phyloP scores from a whole-genome alignment of 1,284 basidiomycete species.

The Cryptococcus sp. region DNA sequence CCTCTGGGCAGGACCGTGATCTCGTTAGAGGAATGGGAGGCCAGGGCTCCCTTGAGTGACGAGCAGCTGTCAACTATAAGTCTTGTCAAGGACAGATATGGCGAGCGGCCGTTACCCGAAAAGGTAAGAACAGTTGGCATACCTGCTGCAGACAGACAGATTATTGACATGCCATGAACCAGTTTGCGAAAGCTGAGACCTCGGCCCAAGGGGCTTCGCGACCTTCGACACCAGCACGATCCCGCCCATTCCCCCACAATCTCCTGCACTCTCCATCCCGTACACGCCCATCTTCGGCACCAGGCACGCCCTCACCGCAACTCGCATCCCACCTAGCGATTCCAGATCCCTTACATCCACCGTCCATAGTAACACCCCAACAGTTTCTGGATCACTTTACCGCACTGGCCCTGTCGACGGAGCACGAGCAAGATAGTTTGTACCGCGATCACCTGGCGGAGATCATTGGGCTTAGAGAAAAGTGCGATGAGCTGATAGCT shows the following conservation, averaged over 20 bases:
- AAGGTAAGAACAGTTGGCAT: constrained; percentile 61
- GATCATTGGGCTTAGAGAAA: constrained; percentile 70
- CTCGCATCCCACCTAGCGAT: constrained; percentile 45
- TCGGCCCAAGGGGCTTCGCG: constrained; percentile 29
- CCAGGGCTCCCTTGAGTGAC: constrained; percentile 72
- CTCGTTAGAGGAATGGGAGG: constrained; percentile 83
- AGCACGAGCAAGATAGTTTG: constrained; percentile 85
- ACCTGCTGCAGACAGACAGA: neutral
- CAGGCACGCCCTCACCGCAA: constrained; percentile 9
- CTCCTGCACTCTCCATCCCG: constrained; percentile 18
- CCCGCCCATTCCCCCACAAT: constrained; percentile 26
- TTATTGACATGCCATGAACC: neutral
- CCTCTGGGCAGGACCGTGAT: constrained; percentile 34
- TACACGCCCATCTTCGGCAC: constrained; percentile 8
- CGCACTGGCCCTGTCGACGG: constrained; percentile 78
- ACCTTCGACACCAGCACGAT: constrained; percentile 49
- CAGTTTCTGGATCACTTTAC: constrained; percentile 95
- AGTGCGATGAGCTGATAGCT: constrained; percentile 69
- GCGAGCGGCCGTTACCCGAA: constrained; percentile 64
- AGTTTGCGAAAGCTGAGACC: constrained; percentile 28
- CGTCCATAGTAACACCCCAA: constrained; percentile 77
- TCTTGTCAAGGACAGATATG: constrained; percentile 64
- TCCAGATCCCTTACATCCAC: constrained; percentile 44
- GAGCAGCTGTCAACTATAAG: constrained; percentile 68
- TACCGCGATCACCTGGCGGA: constrained; percentile 78